Conservation (phyloP, 306 rosid species). For the Casuarina equisetifolia region DNA sequence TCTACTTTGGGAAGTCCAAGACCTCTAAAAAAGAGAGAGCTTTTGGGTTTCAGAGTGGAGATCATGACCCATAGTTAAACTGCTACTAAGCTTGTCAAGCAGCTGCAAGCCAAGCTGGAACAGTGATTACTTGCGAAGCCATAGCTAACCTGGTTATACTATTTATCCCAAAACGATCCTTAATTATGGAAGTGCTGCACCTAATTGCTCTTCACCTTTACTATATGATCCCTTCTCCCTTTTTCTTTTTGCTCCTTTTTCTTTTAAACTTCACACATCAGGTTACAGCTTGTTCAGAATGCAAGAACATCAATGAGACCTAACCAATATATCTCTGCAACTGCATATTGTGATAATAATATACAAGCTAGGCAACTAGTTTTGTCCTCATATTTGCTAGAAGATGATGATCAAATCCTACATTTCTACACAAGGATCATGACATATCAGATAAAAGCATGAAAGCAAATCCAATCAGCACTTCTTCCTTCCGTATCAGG, state of each 20-base stretch:
- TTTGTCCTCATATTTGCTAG: neutral
- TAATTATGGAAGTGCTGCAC: neutral
- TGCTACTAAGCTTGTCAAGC: neutral
- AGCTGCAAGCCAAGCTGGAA: conserved; percentile 1
- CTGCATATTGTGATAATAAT: neutral
- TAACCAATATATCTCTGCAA: neutral
- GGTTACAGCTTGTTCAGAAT: neutral
- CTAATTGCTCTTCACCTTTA: too few species aligned
- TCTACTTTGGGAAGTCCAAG: neutral
- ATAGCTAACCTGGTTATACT: too few species aligned
- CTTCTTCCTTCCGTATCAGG: neutral
- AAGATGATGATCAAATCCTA: neutral
- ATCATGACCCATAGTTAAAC: neutral
- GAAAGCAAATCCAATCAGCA: neutral
- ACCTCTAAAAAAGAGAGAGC: neutral
- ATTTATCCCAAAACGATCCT: neutral
- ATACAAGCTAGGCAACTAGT: neutral
- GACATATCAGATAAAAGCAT: neutral
- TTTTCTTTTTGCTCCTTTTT: too few species aligned
- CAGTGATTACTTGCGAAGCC: neutral
- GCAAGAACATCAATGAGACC: neutral
- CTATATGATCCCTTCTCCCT: too few species aligned
- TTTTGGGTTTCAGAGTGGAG: neutral
- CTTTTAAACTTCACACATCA: too few species aligned
- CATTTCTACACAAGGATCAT: neutral